Percentiles rank a stretch among this genome's conserved stretches.
phyloP scores from a whole-genome alignment of 352 stramenopile genomes.

The Globisporangium alternatum region DNA sequence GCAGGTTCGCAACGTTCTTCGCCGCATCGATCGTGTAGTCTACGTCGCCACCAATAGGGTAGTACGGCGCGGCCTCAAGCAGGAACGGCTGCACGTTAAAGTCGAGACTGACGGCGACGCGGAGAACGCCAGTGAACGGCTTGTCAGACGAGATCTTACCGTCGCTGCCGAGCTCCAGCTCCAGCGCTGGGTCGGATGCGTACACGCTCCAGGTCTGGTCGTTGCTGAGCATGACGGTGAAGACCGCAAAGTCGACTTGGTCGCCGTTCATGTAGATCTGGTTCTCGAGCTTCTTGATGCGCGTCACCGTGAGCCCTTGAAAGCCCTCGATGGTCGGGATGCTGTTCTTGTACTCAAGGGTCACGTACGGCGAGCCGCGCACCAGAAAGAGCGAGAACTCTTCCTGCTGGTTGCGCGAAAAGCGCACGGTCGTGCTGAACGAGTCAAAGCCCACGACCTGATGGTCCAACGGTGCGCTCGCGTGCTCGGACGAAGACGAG shows the following conservation, averaged over 20 bases:
- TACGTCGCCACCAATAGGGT: constrained; percentile 51
- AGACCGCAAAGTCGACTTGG: constrained; percentile 44
- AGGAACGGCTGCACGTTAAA: constrained; percentile 40
- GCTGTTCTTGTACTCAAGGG: constrained; percentile 55
- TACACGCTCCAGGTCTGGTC: constrained; percentile 69
- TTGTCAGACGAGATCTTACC: constrained; percentile 31
- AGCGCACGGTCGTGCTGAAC: constrained; percentile 63
- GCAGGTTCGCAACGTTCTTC: constrained; percentile 27
- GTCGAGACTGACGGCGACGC: constrained; percentile 45
- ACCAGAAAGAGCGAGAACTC: constrained; percentile 63
- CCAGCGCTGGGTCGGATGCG: constrained; percentile 44
- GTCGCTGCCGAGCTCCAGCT: constrained; percentile 27
- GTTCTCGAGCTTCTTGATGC: constrained; percentile 48
- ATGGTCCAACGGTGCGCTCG: constrained; percentile 25
- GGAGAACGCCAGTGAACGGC: constrained; percentile 52
- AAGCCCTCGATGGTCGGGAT: constrained; percentile 51
- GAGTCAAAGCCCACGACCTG: constrained; percentile 69
- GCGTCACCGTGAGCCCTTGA: constrained; percentile 45
- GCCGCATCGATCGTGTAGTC: constrained; percentile 37
- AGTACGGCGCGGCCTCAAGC: constrained; percentile 56
- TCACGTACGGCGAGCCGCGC: constrained; percentile 79
- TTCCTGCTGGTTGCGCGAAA: constrained; percentile 33
- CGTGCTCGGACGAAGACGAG: neutral
- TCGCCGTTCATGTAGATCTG: constrained; percentile 41
- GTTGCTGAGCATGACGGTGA: constrained; percentile 49